Evolutionary conservation across 1,139 yeast genomes (phyloP).

Genomic region (Yamadazyma taylorii): DNA sequence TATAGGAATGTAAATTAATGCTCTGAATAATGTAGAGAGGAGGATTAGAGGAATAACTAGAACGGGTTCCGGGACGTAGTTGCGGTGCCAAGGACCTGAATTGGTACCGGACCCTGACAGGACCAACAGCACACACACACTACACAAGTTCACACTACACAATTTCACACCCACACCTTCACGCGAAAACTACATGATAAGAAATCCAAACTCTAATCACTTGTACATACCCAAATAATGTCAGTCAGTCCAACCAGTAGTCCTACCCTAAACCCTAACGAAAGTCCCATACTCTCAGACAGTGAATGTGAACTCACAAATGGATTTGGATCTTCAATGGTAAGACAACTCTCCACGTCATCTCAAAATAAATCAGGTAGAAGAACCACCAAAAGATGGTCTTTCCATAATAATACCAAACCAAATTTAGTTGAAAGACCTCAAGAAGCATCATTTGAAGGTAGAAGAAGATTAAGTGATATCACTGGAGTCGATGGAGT

Average conservation of each 20-base stretch:
- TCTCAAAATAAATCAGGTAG: constrained; percentile 8
- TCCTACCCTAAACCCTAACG: too few species aligned
- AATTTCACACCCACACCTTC: too few species aligned
- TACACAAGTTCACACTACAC: too few species aligned
- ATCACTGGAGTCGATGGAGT: constrained; percentile 52
- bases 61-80: too few species aligned
- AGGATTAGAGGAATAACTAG: too few species aligned
- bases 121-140: too few species aligned
- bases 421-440: constrained; percentile 41
- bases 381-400: constrained; percentile 46
- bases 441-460: constrained; percentile 23
- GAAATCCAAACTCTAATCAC: too few species aligned
- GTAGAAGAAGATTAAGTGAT: constrained; percentile 45
- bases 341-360: constrained; percentile 25
- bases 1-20: constrained; percentile 12
- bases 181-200: too few species aligned
- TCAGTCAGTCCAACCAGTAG: not conserved
- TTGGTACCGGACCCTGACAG: too few species aligned
- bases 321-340: constrained; percentile 42
- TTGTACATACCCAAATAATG: too few species aligned
- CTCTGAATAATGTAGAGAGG: not conserved
- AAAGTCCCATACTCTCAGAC: constrained; percentile 11
- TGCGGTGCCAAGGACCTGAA: too few species aligned
- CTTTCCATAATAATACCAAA: constrained; percentile 38
- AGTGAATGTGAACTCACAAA: constrained; percentile 35